Evolutionary conservation across 306 rosid genomes (phyloP).

Genomic region (Cucumis cinereus): DNA sequence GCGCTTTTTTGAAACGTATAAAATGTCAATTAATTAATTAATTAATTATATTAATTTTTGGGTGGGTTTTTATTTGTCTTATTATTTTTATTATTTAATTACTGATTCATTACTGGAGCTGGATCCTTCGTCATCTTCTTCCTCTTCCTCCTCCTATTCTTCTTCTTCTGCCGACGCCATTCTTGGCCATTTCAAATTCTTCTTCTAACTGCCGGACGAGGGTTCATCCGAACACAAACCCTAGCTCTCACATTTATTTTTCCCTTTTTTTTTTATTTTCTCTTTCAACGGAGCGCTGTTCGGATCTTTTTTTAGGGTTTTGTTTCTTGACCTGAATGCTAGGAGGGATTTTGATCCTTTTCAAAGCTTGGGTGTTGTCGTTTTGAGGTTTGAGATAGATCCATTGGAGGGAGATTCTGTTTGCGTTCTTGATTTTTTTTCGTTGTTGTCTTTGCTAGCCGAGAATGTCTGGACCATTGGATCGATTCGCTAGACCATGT

Average conservation of each 20-base stretch:
- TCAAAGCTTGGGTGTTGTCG: not conserved
- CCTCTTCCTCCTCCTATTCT: not conserved
- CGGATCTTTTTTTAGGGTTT: conserved; percentile 20
- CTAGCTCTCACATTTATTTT: not conserved
- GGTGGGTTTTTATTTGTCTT: not conserved
- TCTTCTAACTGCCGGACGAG: not conserved
- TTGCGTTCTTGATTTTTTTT: not conserved
- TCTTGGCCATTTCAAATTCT: not conserved
- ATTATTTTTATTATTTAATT: not conserved
- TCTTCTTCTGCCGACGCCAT: not conserved
- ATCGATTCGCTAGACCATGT: conserved; percentile 17
- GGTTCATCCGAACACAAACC: not conserved
- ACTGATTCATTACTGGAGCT: conserved; percentile 5
- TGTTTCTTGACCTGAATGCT: conserved; percentile 15
- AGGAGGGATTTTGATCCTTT: not conserved
- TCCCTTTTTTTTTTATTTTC: not conserved
- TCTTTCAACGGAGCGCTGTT: not conserved
- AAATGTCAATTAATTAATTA: not conserved
- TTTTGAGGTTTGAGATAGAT: conserved; percentile 14
- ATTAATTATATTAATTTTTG: not conserved
- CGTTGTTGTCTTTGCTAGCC: not conserved
- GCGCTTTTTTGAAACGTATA: not conserved
- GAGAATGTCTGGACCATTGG: conserved; percentile 16
- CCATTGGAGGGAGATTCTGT: conserved; percentile 36
- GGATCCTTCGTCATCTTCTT: conserved; percentile 3